phyloP scores from a whole-genome alignment of 2,329 filamentous ascomycete species.

The Cladosporium sp. region DNA sequence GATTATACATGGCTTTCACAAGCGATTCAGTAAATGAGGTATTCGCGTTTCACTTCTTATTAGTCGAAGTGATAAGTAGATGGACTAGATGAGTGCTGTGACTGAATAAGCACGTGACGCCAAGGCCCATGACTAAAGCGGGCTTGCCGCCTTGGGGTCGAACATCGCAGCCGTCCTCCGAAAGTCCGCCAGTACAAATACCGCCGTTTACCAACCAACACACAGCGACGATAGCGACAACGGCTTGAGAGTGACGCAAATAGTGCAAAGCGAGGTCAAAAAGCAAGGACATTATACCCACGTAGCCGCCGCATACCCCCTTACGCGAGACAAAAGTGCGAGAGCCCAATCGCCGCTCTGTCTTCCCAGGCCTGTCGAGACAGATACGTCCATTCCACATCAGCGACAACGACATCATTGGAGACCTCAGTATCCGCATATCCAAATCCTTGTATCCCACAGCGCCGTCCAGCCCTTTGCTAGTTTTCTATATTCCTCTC shows the following conservation, averaged over 20 bases:
- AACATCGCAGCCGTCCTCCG: conserved; percentile 8
- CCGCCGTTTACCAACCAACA: conserved; percentile 9
- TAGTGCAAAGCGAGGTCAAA: not conserved
- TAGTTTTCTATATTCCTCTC: not conserved
- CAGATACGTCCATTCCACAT: not conserved
- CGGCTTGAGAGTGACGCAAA: conserved; percentile 1
- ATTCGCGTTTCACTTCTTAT: too few species aligned
- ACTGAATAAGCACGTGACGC: conserved; percentile 1
- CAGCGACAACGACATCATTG: not conserved
- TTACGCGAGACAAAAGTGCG: not conserved
- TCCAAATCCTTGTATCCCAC: not conserved
- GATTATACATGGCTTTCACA: not conserved
- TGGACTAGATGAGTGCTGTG: too few species aligned
- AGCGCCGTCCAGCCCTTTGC: not conserved
- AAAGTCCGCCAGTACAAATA: conserved; percentile 11
- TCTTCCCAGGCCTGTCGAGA: not conserved
- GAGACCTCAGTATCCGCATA: not conserved
- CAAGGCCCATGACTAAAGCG: conserved; percentile 2
- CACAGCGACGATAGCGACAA: conserved; percentile 7
- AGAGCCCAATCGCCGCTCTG: conserved; percentile 1
- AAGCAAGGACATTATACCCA: conserved; percentile 10
- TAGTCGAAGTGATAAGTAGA: too few species aligned
- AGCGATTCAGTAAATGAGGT: not conserved
- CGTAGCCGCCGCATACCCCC: conserved; percentile 1
- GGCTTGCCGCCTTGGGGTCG: conserved; percentile 1